These are phyloP conservation scores for Alternaria tenuissima DNA, from an alignment of 2,329 filamentous ascomycete species.

Conservation along the genomic window DNA sequence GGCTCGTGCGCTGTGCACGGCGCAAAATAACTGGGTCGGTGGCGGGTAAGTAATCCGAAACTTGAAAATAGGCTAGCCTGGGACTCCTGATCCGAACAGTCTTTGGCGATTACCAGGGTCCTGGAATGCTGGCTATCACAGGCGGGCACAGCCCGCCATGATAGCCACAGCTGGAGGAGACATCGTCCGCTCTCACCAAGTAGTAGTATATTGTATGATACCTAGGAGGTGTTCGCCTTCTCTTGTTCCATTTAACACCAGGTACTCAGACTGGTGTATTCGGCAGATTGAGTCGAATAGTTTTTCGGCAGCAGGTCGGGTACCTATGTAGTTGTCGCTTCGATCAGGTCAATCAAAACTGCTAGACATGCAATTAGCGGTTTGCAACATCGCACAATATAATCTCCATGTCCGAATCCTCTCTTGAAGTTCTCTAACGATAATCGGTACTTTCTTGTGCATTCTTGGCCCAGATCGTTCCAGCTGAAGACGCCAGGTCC, in stretches of 20 bases:
- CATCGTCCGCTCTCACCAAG: rapidly evolving
- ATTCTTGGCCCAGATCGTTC: no score
- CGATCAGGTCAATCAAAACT: background rate
- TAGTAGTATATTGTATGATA: rapidly evolving
- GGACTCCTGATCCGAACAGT: background rate
- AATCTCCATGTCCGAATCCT: rapidly evolving
- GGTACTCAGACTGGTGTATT: background rate
- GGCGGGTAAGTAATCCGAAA: background rate
- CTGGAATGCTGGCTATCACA: background rate
- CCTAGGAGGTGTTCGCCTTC: background rate
- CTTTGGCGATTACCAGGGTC: background rate
- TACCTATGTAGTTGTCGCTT: background rate
- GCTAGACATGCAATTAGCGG: background rate
- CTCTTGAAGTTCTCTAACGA: rapidly evolving
- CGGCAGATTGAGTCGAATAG: rapidly evolving
- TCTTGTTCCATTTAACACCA: rapidly evolving
- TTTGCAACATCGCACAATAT: background rate
- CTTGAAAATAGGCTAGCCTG: background rate
- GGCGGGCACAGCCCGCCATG: background rate
- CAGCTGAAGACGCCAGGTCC: no score
- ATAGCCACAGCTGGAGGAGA: background rate
- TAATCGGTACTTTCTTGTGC: no score
- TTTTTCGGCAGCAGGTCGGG: background rate
- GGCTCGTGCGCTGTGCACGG: background rate
- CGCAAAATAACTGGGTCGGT: background rate